Base-by-base conservation (phyloP, 805 yeast genomes). In the Aciculoconidium aculeatum region DNA sequence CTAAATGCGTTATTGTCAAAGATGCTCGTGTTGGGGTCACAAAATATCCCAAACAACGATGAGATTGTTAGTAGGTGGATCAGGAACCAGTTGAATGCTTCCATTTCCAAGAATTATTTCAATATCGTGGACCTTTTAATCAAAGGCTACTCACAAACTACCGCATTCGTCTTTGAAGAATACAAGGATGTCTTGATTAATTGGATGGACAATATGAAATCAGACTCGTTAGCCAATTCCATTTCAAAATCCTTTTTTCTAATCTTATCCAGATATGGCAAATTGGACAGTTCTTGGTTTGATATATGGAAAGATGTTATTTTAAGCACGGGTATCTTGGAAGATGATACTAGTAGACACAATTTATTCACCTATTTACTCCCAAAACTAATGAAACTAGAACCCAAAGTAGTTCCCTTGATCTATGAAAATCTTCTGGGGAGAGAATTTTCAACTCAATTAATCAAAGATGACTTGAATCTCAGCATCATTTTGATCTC, bases 141-240 rank as follows among this genome's bases (percentile, higher is more conserved):
- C 6, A 69, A 64, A 41, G 71, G 28, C 72, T 21, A 45, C 71
- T 1, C 65, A 70, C 11, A 54, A 69, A 21, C 11, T 5, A 42
- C 52, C 0, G 42, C 45, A 17, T 54, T 48, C 28, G 54, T 85
- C 7, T 29, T 78, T 2, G 39, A 47, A 1, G 31, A 50, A 4
- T 65, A 65, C 19, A 76, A 81, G 1, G 24, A 40, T 1, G 75
- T 81, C 35, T 52, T 75, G 3, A 41, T 40, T 3, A 55, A 55
- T 7, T 66, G 81, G n/a, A 45, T 81, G 9, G 42, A 55, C 2
- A 51, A 65, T 11, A 75, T 81, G 58, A 55, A 61, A 39, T 64
- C 77, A 1, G 75, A 72, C 40, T 70, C 85, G 0, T 49, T 85
- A 32, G 79, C 92, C 0, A 81, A 75, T 36, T 70, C 80, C 3